phyloP scores from a whole-genome alignment of 176 grass and related monocot species.

The Eragrostis curvula region DNA sequence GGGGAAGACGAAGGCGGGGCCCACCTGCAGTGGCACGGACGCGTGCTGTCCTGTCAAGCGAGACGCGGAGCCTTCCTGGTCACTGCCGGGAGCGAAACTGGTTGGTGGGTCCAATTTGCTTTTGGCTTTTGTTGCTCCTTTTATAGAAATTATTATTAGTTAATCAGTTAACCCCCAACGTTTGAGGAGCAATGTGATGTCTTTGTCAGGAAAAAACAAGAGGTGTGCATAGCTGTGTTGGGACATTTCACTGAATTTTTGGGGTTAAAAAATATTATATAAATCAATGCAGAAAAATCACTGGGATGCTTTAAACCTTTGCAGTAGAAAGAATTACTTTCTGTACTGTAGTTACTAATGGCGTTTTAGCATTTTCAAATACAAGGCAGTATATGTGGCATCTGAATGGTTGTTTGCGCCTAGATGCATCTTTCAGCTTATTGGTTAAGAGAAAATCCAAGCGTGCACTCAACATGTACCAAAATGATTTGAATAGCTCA shows the following conservation, averaged over 20 bases:
- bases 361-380: too few relatives aligned
- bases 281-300: too few relatives aligned
- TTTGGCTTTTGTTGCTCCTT: neutral
- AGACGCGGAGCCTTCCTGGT: too few relatives aligned
- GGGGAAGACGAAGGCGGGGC: neutral
- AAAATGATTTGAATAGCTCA: neutral
- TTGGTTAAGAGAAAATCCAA: too few relatives aligned
- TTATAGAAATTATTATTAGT: too few relatives aligned
- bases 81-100: neutral
- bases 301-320: neutral
- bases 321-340: too few relatives aligned
- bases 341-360: too few relatives aligned
- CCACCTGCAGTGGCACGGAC: neutral
- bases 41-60: neutral
- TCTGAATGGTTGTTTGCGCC: too few relatives aligned
- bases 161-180: neutral
- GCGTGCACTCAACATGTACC: neutral
- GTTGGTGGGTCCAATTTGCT: neutral
- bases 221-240: too few relatives aligned
- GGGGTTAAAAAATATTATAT: too few relatives aligned
- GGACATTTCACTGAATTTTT: too few relatives aligned
- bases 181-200: neutral
- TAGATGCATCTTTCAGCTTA: neutral
- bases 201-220: neutral
- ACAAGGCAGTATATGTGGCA: too few relatives aligned